Base-by-base conservation (phyloP, 2,329 filamentous ascomycete species). In the Fusarium sp. region DNA sequence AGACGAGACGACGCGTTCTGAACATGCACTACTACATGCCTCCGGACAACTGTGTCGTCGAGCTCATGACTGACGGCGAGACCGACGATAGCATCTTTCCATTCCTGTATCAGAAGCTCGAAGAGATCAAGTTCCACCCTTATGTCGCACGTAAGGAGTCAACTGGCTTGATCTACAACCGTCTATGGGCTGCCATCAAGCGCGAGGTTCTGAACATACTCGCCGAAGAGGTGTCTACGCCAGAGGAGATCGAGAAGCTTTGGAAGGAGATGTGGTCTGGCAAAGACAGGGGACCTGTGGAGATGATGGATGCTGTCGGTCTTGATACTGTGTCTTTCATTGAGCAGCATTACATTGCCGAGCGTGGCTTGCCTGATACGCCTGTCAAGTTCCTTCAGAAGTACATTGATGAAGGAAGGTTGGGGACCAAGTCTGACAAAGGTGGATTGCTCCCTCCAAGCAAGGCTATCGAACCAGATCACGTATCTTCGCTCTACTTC, bases 21-120 rank as follows among this genome's bases (percentile, higher is more conserved):
- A 68, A 68, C 20, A 68, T 68, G 66, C 66, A 68, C 20, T 68
- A 68, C 41, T 68, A 68, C 17, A 62, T 68, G 36, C 66, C 66
- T 1, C 66, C 66, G 3, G 54, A 55, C 7, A 28, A 48, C n/a
- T 30, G 30, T 3, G 55, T 68, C 4, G 55, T 68, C n/a, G 66
- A 68, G 28, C 55, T 68, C 3, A 68, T 68, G 66, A 68, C 63
- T 0, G 55, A 68, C 5, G 66, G 66, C 0, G 63, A 68, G 6
- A 68, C 66, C 0, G 41, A 68, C 2, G 36, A 38, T 4, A 41
- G 3, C 4, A 68, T 68, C 35, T 68, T 68, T 2, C 63, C 66
- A 2, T 68, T 68, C 36, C 7, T 68, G 1, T 30, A 14, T 8
- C 8, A 39, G 3, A 68, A 54, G 0, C 22, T 68, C 0, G 35